Base-by-base conservation (phyloP, 208 protist genomes). In the Crithidia bombi region DNA sequence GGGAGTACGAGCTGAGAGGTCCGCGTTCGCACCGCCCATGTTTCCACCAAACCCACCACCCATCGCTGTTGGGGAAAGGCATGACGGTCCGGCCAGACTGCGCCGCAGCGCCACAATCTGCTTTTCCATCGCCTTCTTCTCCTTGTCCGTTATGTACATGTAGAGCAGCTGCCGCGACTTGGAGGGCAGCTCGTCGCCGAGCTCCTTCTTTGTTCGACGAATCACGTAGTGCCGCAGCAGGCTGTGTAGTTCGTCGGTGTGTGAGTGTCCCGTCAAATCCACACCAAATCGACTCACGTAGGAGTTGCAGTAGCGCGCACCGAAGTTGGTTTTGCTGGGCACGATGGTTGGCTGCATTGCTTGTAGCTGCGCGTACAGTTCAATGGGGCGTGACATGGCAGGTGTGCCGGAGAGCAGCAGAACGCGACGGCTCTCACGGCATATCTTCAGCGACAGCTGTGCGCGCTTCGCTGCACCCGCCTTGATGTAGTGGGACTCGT, bases 401-500 rank as follows among this genome's bases (percentile, higher is more conserved):
- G 97, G 97, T 7, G 93, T 98, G 33, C 98, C 98, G 35, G 94
- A 98, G 9, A 99, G 78, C 12, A 99, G 74, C 49, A 99, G 64
- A 19, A 93, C 81, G 33, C 94, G 83, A 0, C 75, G 65, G 12
- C 93, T 87, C 19, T 56, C 66, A 21, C 85, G 65, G 59, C 98
- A 89, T 15, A 98, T 49, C 41, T 82, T 80, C n/a, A 97, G 73
- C 12, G 98, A 82, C 21, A 66, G 54, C 49, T 91, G 65, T 10
- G 94, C 90, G n/a, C 95, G 82, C 59, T 97, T 84, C 51, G 91
- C 65, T 30, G 90, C 90, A 0, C 72, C 75, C 32, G 81, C 89
- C 65, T 99, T 99, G 58, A 99, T 91, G 64, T 90, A 95, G 87
- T 99, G 98, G 12, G 90, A 94, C 85, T 99, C 98, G 83, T 99